A percentile compares a stretch with the other conserved stretches of the same genome.
phyloP scores from a whole-genome alignment of 805 yeast genomes.

The Myxozyma neotropica region DNA sequence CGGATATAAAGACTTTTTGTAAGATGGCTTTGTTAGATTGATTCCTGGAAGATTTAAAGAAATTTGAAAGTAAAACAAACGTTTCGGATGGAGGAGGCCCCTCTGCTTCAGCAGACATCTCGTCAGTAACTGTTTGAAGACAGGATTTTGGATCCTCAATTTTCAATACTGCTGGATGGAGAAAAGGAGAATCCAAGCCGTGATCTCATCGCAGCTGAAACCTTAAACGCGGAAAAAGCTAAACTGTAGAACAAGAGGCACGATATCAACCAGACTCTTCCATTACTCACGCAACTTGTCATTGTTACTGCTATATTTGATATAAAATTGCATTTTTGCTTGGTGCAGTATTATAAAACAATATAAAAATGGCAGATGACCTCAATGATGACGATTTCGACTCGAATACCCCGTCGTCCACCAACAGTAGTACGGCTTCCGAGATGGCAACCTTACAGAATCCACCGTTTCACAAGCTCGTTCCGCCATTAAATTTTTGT shows the following conservation, averaged over 20 bases:
- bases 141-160: too few species aligned
- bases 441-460: conserved; percentile 42
- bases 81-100: conserved; percentile 3
- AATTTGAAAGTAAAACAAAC: not conserved
- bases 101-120: not conserved
- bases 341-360: too few species aligned
- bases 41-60: too few species aligned
- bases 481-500: conserved; percentile 93
- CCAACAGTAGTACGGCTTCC: conserved; percentile 29
- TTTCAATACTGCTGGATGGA: not conserved
- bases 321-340: too few species aligned
- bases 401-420: conserved; percentile 33
- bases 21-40: too few species aligned
- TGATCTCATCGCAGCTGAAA: not conserved
- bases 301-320: not conserved
- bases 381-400: conserved; percentile 34
- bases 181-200: too few species aligned
- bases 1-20: conserved; percentile 56
- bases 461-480: conserved; percentile 68
- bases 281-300: not conserved
- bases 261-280: too few species aligned
- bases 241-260: not conserved
- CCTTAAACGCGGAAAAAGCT: not conserved
- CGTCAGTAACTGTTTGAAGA: not conserved
- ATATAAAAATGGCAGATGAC: conserved; percentile 29